phyloP scores from a whole-genome alignment of 139 green algal species.

The Closterium sp. region DNA sequence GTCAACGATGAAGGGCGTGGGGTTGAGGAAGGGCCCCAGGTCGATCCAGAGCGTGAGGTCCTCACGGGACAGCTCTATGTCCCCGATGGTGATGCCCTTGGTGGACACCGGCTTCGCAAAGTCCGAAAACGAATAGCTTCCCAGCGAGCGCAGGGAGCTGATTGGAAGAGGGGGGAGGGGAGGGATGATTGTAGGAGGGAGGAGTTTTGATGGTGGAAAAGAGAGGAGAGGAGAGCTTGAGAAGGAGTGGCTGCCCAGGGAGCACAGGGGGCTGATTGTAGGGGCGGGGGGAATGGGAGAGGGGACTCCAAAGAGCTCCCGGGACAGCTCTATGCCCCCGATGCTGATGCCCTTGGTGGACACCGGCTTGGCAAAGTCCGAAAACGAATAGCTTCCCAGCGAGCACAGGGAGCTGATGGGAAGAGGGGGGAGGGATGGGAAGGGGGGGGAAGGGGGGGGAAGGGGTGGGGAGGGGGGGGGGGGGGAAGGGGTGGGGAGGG shows the following conservation, averaged over 20 bases:
- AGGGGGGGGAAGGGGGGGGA: no score
- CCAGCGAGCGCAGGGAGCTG: not conserved
- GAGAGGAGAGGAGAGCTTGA: not conserved
- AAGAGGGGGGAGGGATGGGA: not conserved
- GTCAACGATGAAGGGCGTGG: constrained; percentile 44
- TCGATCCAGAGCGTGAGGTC: constrained; percentile 47
- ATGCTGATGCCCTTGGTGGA: constrained; percentile 46
- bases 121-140: constrained; percentile 39
- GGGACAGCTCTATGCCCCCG: constrained; percentile 28
- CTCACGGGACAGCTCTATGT: constrained; percentile 21
- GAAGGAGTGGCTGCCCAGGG: no score
- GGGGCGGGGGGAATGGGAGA: no score
- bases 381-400: constrained; percentile 28
- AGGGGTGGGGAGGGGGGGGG: no score
- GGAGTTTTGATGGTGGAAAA: not conserved
- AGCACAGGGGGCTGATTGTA: no score
- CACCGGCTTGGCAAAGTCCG: constrained; percentile 49
- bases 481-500: not conserved
- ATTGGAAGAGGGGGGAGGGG: not conserved
- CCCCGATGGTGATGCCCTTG: constrained; percentile 41
- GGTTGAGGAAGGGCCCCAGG: constrained; percentile 48
- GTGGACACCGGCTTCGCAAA: constrained; percentile 49
- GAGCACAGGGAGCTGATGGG: not conserved
- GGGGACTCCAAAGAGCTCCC: no score
- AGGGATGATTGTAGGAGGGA: not conserved